Evolutionary conservation across 768 basidiomycete species (phyloP), one percentile per base, ranked within the genome.

Genomic region (Hygrophoropsis aurantiaca): DNA sequence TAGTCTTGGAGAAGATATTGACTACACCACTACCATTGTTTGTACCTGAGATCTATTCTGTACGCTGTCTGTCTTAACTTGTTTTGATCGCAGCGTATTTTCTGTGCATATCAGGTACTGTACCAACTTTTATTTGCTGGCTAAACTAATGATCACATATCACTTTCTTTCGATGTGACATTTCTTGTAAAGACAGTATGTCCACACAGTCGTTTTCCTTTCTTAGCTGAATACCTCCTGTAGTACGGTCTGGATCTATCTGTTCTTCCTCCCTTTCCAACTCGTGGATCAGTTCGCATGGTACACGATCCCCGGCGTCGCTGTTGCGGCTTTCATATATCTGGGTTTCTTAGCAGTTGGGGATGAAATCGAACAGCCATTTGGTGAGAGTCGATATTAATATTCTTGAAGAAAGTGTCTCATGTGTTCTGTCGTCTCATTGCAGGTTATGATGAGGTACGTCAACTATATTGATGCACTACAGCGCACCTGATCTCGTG

Each of bases 221-320:
- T 37, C 37, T 42, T 27, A 30, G 49, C 3, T 26, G n/a, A n/a
- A n/a, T 26, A 18, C 32, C 9, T 19, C 24, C 7, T 15, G 25
- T 49, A 76, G 81, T 58, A 84, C 81, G 33, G 80, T 85, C 30
- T 85, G 81, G 84, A 59, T 84, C 19, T 90, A 87, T 62, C 74
- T 87, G 2, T 85, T 88, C 70, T 82, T 85, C 63, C 70, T 90
- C 2, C 87, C 86, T 1, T 87, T 90, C 75, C 86, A 90, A 62
- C 73, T 87, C 6, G 77, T 84, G 42, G 68, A 68, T 36, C 74
- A 76, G 26, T 82, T 87, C 54, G 70, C 67, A 10, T 87, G 83
- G 73, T 77, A 79, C 58, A 77, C 84, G 4, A 80, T 88, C 35
- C 80, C 81, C 1, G 85, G 84, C 32, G 82, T 84, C 5, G 71